These are phyloP conservation scores for Tetrahymena elliotti DNA, from an alignment of 73 alveolate species.

Conservation along the genomic window DNA sequence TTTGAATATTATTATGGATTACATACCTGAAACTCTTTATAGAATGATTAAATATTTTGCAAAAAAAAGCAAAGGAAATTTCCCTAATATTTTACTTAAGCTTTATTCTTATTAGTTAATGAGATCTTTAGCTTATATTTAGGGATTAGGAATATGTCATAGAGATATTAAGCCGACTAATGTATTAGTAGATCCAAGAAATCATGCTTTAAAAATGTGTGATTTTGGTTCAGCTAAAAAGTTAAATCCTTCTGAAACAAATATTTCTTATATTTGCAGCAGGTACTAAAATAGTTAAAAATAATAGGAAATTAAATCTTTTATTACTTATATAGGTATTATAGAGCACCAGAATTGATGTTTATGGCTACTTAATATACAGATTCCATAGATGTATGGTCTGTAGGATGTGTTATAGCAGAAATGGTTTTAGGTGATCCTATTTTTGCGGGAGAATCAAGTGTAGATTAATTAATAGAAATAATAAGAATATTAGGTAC, in stretches of 20 bases:
- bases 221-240: constrained; percentile 87
- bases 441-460: constrained; percentile 63
- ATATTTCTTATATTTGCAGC: constrained; percentile 78
- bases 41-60: constrained; percentile 63
- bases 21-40: constrained; percentile 73
- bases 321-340: constrained; percentile 22
- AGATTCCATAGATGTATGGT: constrained; percentile 65
- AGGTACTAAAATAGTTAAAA: constrained; percentile 7
- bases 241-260: constrained; percentile 62
- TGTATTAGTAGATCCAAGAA: constrained; percentile 63
- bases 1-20: constrained; percentile 88
- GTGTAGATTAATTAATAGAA: constrained; percentile 78
- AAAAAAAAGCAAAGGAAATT: constrained; percentile 52
- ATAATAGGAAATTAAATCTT: neutral
- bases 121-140: constrained; percentile 79
- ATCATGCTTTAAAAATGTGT: constrained; percentile 60
- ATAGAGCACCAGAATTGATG: constrained; percentile 83
- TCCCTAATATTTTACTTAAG: constrained; percentile 75
- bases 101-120: constrained; percentile 83
- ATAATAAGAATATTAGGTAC: constrained; percentile 54
- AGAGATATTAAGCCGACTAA: constrained; percentile 83
- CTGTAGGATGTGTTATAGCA: constrained; percentile 89
- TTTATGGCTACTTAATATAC: constrained; percentile 61
- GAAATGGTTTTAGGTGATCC: constrained; percentile 80
- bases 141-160: constrained; percentile 64